A percentile compares a stretch with the other conserved stretches of the same genome.
Evolutionary conservation across 2,329 filamentous ascomycete species (phyloP).

Genomic region (Hypoxylon sp.): DNA sequence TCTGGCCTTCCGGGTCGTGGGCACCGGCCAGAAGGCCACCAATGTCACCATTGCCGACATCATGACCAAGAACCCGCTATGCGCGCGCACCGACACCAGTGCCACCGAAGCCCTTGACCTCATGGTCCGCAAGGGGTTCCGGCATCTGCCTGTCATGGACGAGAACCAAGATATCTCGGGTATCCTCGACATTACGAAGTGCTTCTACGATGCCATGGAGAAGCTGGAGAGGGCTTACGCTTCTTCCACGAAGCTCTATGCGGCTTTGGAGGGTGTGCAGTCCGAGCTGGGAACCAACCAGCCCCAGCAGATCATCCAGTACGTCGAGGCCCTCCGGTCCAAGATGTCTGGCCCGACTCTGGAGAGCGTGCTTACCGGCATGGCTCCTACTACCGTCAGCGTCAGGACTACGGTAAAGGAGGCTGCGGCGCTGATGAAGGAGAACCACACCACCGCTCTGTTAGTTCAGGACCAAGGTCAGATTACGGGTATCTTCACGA

Average conservation of each 20-base stretch:
- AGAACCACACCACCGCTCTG: conserved; percentile 96
- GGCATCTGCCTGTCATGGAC: conserved; percentile 98
- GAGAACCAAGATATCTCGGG: conserved; percentile 99
- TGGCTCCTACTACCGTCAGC: conserved; percentile 92
- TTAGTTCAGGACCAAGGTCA: conserved; percentile 95
- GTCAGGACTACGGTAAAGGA: conserved; percentile 97
- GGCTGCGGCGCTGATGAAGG: conserved; percentile 95
- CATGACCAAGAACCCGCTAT: conserved; percentile 99
- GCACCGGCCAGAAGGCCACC: conserved; percentile 85
- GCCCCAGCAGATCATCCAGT: conserved; percentile 98
- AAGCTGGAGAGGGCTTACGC: conserved; percentile 97
- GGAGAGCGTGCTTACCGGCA: conserved; percentile 90
- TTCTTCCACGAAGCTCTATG: conserved; percentile 97
- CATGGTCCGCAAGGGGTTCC: conserved; percentile 98
- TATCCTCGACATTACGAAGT: conserved; percentile 98
- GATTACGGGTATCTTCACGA: conserved; percentile 99
- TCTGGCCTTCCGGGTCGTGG: conserved; percentile 95
- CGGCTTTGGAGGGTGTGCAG: conserved; percentile 96
- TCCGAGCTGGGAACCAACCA: conserved; percentile 95
- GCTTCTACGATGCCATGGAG: conserved; percentile 99
- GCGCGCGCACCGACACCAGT: conserved; percentile 95
- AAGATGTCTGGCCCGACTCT: conserved; percentile 99
- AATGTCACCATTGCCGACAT: conserved; percentile 96
- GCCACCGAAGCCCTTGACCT: conserved; percentile 96
- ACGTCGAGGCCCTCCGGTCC: conserved; percentile 90